Evolutionary conservation across 2,329 filamentous ascomycete species (phyloP).

Genomic region (Calonectria crousiana): DNA sequence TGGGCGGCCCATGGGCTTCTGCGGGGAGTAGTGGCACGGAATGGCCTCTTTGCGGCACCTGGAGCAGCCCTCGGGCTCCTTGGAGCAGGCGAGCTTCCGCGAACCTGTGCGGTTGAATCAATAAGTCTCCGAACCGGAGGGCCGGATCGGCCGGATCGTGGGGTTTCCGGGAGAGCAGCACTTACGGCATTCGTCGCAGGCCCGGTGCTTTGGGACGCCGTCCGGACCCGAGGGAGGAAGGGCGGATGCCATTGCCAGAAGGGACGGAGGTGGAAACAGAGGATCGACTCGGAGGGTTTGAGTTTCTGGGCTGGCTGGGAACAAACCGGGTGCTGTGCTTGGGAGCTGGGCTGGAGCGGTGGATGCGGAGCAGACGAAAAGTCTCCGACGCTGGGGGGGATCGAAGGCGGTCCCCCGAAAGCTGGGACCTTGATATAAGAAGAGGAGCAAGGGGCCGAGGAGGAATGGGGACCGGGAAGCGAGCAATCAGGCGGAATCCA

Average conservation of each 20-base stretch:
- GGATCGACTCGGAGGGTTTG: not conserved
- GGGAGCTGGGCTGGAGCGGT: not conserved
- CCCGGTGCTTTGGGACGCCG: constrained; percentile 64
- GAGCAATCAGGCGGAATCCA: not conserved
- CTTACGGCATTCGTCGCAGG: constrained; percentile 77
- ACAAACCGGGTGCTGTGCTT: not conserved
- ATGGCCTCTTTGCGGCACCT: constrained; percentile 70
- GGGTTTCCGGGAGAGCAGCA: constrained; percentile 30
- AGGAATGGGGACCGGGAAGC: not conserved
- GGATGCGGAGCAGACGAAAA: constrained; percentile 20
- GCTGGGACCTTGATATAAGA: constrained; percentile 26
- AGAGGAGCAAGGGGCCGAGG: not conserved
- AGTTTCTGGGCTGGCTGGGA: not conserved
- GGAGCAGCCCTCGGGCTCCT: constrained; percentile 69
- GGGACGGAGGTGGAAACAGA: not conserved
- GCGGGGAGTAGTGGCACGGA: constrained; percentile 70
- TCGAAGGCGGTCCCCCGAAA: constrained; percentile 12
- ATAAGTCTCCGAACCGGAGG: constrained; percentile 45
- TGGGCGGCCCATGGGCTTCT: constrained; percentile 76
- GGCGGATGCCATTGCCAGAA: constrained; percentile 37
- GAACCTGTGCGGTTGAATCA: constrained; percentile 57
- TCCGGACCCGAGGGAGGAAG: constrained; percentile 16
- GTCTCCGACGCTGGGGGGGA: constrained; percentile 19
- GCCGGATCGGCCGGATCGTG: constrained; percentile 14
- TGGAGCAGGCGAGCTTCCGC: constrained; percentile 75